A percentile compares a stretch with the other conserved stretches of the same genome.
Conservation (phyloP, 805 yeast genomes). For the Brettanomyces sp. region DNA sequence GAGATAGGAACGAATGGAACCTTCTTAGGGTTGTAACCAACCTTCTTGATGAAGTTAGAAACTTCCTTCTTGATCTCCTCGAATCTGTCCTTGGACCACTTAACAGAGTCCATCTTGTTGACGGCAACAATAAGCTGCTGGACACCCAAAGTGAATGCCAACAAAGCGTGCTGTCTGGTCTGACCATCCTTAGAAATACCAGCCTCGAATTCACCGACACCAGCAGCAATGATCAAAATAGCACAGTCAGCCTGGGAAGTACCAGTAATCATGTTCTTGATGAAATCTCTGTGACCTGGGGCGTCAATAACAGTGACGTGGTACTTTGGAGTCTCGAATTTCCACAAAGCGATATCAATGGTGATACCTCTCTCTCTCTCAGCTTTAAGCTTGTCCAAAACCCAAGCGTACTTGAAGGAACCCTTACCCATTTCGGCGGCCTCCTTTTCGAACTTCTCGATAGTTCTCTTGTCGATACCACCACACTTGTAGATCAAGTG, state of each 20-base stretch:
- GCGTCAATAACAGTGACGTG: constrained; percentile 89
- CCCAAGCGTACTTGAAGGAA: constrained; percentile 98
- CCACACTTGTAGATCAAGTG: constrained; percentile 99
- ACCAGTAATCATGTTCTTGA: constrained; percentile 94
- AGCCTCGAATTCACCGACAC: constrained; percentile 92
- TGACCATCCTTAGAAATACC: constrained; percentile 93
- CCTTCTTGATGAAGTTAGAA: constrained; percentile 74
- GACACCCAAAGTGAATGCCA: constrained; percentile 86
- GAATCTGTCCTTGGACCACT: constrained; percentile 77
- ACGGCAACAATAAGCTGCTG: constrained; percentile 80
- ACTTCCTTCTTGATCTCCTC: constrained; percentile 72
- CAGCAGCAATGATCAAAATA: constrained; percentile 82
- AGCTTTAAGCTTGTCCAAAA: constrained; percentile 89
- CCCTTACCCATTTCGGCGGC: constrained; percentile 97
- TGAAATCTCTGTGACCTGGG: constrained; percentile 95
- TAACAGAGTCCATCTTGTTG: constrained; percentile 93
- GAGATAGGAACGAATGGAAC: constrained; percentile 86
- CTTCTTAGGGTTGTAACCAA: constrained; percentile 75
- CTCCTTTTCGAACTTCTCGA: constrained; percentile 96
- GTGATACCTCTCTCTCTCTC: constrained; percentile 98
- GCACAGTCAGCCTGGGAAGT: constrained; percentile 93
- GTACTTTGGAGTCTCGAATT: constrained; percentile 86
- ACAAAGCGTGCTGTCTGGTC: constrained; percentile 90
- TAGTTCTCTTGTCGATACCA: constrained; percentile 98
- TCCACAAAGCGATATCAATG: constrained; percentile 87